A percentile compares a stretch with the other conserved stretches of the same genome.
phyloP scores from a whole-genome alignment of 805 yeast species.

The Metschnikowia koreensis region DNA sequence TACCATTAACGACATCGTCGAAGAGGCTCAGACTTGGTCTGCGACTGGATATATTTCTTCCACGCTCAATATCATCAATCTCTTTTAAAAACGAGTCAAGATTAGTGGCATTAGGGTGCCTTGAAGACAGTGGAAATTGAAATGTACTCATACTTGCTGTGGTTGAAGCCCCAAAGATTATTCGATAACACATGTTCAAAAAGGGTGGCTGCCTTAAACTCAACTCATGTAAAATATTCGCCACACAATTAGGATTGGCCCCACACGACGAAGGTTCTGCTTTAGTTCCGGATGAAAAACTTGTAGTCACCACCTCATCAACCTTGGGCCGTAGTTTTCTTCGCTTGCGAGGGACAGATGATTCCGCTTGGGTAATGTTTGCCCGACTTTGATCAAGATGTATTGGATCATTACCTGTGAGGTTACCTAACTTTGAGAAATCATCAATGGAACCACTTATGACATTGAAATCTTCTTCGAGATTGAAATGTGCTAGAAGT shows the following conservation, averaged over 20 bases:
- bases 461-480: slow-evolving; percentile 15
- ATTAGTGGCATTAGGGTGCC: slow-evolving; percentile 8
- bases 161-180: slow-evolving; percentile 6
- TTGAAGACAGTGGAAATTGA: slow-evolving; percentile 9
- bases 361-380: not conserved
- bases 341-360: not conserved
- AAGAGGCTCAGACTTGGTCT: slow-evolving; percentile 14
- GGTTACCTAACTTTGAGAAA: slow-evolving; percentile 8
- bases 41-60: slow-evolving; percentile 12
- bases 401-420: slow-evolving; percentile 9
- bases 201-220: slow-evolving; percentile 9
- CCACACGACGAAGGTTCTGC: not conserved
- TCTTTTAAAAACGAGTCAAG: slow-evolving; percentile 9
- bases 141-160: not conserved
- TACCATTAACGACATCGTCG: not conserved
- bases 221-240: slow-evolving; percentile 6
- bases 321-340: slow-evolving; percentile 2
- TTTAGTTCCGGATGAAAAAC: not conserved
- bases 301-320: slow-evolving; percentile 5
- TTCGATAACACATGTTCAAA: slow-evolving; percentile 8
- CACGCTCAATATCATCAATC: slow-evolving; percentile 16
- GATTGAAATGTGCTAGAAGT: slow-evolving; percentile 11
- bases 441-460: slow-evolving; percentile 11
- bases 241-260: not conserved
- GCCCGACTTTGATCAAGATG: slow-evolving; percentile 8